phyloP scores from a whole-genome alignment of 306 rosid species.

The Ormosia semicastrata region DNA sequence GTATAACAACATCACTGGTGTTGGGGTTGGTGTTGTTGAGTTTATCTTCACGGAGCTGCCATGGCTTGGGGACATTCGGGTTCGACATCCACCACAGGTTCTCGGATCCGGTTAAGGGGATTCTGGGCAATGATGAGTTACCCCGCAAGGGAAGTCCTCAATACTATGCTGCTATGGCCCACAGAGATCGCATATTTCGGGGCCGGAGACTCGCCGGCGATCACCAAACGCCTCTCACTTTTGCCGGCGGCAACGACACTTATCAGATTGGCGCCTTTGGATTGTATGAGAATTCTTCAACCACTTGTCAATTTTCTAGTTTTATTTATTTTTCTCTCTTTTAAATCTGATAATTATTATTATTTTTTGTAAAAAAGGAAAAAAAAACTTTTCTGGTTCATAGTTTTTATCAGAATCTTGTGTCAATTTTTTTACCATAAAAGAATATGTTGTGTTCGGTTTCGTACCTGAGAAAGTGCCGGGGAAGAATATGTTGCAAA shows the following conservation, averaged over 20 bases:
- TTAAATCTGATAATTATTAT: neutral
- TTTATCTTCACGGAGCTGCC: slow-evolving; percentile 26
- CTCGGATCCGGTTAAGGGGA: slow-evolving; percentile 59
- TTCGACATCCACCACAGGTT: slow-evolving; percentile 64
- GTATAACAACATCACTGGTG: neutral
- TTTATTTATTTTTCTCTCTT: neutral
- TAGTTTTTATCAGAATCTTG: neutral
- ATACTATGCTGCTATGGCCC: slow-evolving; percentile 64
- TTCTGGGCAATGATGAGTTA: slow-evolving; percentile 42
- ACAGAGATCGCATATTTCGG: slow-evolving; percentile 55
- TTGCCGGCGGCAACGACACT: slow-evolving; percentile 64
- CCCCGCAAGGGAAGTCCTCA: slow-evolving; percentile 62
- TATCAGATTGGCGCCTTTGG: slow-evolving; percentile 32
- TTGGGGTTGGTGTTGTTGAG: slow-evolving; percentile 17
- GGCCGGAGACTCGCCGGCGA: slow-evolving; percentile 58
- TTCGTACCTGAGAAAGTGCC: neutral
- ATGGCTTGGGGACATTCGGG: slow-evolving; percentile 43
- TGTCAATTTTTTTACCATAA: neutral
- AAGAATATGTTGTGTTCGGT: slow-evolving; percentile 12
- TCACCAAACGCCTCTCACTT: slow-evolving; percentile 42
- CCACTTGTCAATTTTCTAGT: neutral
- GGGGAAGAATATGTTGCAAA: neutral
- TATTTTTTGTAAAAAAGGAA: neutral
- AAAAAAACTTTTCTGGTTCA: neutral
- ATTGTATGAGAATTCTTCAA: slow-evolving; percentile 44